Conservation (phyloP, 2,329 filamentous ascomycete species). For the Rhynchosporium secalis region DNA sequence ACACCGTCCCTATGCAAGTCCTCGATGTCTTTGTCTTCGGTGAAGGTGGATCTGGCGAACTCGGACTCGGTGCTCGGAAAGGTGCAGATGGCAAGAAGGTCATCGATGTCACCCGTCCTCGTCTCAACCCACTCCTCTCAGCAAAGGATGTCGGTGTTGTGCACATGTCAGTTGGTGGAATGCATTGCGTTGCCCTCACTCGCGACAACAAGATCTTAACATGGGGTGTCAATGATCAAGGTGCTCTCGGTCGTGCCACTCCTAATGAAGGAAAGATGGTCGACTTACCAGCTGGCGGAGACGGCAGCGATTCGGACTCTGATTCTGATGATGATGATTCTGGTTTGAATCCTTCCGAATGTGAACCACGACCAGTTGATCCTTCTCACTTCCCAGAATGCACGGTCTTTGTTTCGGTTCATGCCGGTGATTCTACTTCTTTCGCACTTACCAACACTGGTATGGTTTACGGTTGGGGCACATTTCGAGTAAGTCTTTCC, state of each 20-base stretch:
- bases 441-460: slow-evolving; percentile 77
- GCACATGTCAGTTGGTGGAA: slow-evolving; percentile 74
- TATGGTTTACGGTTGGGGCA: slow-evolving; percentile 80
- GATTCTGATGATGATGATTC: slow-evolving; percentile 47
- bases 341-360: slow-evolving; percentile 71
- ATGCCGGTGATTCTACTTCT: slow-evolving; percentile 71
- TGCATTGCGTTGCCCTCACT: slow-evolving; percentile 78
- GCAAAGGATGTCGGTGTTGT: slow-evolving; percentile 65
- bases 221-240: slow-evolving; percentile 87
- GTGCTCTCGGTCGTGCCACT: slow-evolving; percentile 75
- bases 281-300: slow-evolving; percentile 49
- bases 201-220: slow-evolving; percentile 79
- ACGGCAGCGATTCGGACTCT: slow-evolving; percentile 46
- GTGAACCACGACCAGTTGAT: slow-evolving; percentile 63
- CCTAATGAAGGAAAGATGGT: slow-evolving; percentile 64
- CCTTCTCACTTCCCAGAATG: slow-evolving; percentile 59
- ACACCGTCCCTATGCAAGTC: slow-evolving; percentile 59
- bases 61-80: slow-evolving; percentile 72
- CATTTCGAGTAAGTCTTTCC: slow-evolving; percentile 61
- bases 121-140: slow-evolving; percentile 62
- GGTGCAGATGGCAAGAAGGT: slow-evolving; percentile 54
- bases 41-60: slow-evolving; percentile 77
- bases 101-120: slow-evolving; percentile 74
- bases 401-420: slow-evolving; percentile 65
- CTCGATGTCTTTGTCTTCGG: slow-evolving; percentile 81